Base-by-base conservation (phyloP, 345 rosid genomes). In the Eucalyptus pauciflora region DNA sequence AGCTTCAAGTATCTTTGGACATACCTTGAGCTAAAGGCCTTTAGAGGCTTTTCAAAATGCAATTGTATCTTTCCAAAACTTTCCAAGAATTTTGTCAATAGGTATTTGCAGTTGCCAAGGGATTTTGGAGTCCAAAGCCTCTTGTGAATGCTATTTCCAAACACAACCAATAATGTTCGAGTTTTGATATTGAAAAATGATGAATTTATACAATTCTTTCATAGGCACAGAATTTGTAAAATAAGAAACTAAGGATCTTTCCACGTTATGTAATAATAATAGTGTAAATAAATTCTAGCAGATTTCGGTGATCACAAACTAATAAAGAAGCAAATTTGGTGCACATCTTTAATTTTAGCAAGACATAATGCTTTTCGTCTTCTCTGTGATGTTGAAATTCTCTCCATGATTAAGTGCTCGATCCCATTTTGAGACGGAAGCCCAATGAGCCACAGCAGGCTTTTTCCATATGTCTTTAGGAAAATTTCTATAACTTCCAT, bases 11-110 rank as follows among this genome's bases (percentile, higher is more conserved):
- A 56, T 10, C 29, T 56, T 25, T 22, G 62, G 62, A 56, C 29
- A 4, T 56, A 56, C 0, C 6, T 56, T 1, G 1, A 56, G 27
- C 0, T 24, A 56, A 22, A 56, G 29, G 62, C 5, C 3, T 22
- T 8, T 24, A 56, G 62, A 56, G 62, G 13, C 29, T 25, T 56
- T 56, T 56, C 13, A 10, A 56, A 24, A 24, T 56, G 29, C 24
- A 56, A 56, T 56, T 25, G 29, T 3, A 2, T 56, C 0, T 56
- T 24, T 22, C 29, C 12, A 56, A 22, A 56, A 56, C 29, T 56
- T 22, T 56, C 6, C 29, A 22, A 56, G 3, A 56, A 56, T 10
- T 56, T 56, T 56, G 12, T 56, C 29, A 24, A 56, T 4, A 1
- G 29, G 13, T 24, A 56, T 24, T 56, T 24, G 62, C 13, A 56